Base-by-base conservation (phyloP, 352 stramenopile genomes). In the Phytophthora cryptogea region DNA sequence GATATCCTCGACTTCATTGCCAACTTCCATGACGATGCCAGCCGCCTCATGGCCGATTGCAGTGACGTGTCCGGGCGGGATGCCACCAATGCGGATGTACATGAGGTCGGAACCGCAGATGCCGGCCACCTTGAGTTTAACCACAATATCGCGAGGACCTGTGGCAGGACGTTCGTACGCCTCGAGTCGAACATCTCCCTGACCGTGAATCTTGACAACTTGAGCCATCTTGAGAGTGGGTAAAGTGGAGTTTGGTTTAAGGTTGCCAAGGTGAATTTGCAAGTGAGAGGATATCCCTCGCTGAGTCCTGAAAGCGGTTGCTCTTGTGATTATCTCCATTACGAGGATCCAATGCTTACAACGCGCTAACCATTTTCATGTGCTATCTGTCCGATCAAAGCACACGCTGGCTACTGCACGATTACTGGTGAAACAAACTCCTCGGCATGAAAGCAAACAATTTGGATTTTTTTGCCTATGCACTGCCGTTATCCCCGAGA, bases 71-170 rank as follows among this genome's bases (percentile, higher is more conserved):
- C 60, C 60, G n/a, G 60, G 60, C 2, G 60, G 60, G 11, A 64
- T 68, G 11, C 60, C 60, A 7, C 60, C 60, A 30, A 68, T 68
- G 2, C 54, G 54, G 23, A 68, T 56, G 54, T 68, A 68, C 53
- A 68, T 27, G 42, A 70, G 57, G 28, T 70, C 62, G 7, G 62
- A 70, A 14, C 62, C 62, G 31, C 62, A 70, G 36, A 70, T 69
- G 10, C 61, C 61, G 13, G 61, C 61, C 28, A 65, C 54, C 42
- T 69, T 69, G 46, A 65, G 61, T 27, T 59, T 53, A 7, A 69
- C 53, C 16, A 69, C 54, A 27, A 69, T 28, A 20, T 69, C 61
- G 36, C 54, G 54, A 54, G 54, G 36, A 4, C 61, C 61, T 7
- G 54, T 59, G 28, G 36, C 35, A 42, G 61, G 61, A 8, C 61